phyloP scores from a whole-genome alignment of 306 rosid genomes.

The Senna tora region DNA sequence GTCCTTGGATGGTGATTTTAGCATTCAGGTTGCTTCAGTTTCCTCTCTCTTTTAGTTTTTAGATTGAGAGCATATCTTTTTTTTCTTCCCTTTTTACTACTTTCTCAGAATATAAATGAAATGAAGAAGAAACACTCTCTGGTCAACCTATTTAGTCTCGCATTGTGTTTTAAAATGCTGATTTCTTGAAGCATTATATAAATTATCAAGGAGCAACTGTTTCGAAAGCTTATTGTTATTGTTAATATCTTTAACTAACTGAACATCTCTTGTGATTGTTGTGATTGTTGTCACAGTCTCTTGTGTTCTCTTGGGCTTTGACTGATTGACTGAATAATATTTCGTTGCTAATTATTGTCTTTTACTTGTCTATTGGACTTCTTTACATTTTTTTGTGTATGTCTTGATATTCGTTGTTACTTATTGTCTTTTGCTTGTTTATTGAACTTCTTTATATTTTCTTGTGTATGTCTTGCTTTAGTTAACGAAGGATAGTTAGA shows the following conservation, averaged over 20 bases:
- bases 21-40: conserved; percentile 79
- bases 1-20: conserved; percentile 95
- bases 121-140: not conserved
- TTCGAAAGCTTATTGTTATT: not conserved
- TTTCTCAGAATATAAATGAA: not conserved
- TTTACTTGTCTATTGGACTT: conserved; percentile 19
- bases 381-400: not conserved
- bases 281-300: not conserved
- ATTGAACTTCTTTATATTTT: not conserved
- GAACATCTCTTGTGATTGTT: not conserved
- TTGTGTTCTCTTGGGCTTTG: not conserved
- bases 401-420: not conserved
- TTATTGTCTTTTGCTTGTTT: conserved; percentile 14
- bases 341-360: not conserved
- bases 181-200: not conserved
- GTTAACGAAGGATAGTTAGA: not conserved
- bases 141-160: not conserved
- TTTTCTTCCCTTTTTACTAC: not conserved
- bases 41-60: not conserved
- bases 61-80: not conserved
- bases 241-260: too few relatives aligned
- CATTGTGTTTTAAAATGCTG: not conserved
- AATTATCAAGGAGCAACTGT: not conserved
- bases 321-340: not conserved
- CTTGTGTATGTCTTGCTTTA: not conserved